phyloP scores from a whole-genome alignment of 1,284 basidiomycete species.

The Phlebopus sp. region DNA sequence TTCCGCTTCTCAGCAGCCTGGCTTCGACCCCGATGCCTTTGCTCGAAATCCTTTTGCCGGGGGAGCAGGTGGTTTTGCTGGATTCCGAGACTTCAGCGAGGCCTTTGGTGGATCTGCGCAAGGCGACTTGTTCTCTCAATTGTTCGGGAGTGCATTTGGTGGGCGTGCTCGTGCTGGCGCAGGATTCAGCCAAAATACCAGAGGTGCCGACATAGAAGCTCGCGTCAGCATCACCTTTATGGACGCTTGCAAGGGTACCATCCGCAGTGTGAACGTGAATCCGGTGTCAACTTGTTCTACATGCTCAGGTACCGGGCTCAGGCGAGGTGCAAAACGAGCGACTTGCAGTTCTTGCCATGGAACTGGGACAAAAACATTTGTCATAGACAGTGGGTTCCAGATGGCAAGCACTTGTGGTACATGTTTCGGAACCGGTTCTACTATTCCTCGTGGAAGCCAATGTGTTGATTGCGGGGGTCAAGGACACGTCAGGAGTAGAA shows the following conservation, averaged over 20 bases:
- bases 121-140: constrained; percentile 81
- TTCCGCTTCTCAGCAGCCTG: constrained; percentile 88
- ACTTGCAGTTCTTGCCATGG: constrained; percentile 85
- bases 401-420: constrained; percentile 91
- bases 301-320: constrained; percentile 88
- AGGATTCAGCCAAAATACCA: constrained; percentile 50
- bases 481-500: constrained; percentile 83
- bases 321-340: constrained; percentile 80
- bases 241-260: constrained; percentile 92
- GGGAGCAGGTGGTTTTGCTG: constrained; percentile 58
- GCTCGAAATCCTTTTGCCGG: constrained; percentile 45
- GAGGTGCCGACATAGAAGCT: constrained; percentile 87
- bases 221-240: constrained; percentile 80
- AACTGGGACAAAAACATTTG: constrained; percentile 86
- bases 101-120: constrained; percentile 61
- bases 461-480: constrained; percentile 85
- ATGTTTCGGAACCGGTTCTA: constrained; percentile 84
- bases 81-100: constrained; percentile 67
- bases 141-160: constrained; percentile 74
- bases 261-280: constrained; percentile 72
- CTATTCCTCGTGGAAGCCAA: constrained; percentile 75
- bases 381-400: constrained; percentile 93
- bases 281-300: constrained; percentile 84
- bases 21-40: constrained; percentile 89
- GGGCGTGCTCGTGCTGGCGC: constrained; percentile 45